phyloP scores from a whole-genome alignment of 495 filamentous ascomycete genomes.

The Xylaria flabelliformis region DNA sequence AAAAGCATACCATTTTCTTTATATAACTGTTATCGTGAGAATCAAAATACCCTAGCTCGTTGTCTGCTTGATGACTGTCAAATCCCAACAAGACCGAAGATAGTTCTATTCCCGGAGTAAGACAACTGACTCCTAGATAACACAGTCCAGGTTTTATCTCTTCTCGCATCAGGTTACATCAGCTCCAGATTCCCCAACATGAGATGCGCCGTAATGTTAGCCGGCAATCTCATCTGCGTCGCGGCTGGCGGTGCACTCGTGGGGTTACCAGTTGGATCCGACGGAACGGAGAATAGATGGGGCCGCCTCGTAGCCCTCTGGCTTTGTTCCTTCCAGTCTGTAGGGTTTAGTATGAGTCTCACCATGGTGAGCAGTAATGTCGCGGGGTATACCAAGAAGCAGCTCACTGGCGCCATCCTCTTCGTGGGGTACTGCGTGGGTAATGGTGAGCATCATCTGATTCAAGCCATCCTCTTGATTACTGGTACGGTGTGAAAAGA shows the following conservation, averaged over 20 bases:
- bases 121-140: neutral
- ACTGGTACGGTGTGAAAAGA: neutral
- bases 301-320: conserved; percentile 59
- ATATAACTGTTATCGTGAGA: neutral
- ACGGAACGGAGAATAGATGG: conserved; percentile 57
- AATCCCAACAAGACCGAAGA: neutral
- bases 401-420: conserved; percentile 56
- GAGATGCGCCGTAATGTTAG: conserved; percentile 49
- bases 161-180: conserved; percentile 47
- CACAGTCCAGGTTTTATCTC: conserved; percentile 46
- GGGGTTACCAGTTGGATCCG: conserved; percentile 33
- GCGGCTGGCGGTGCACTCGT: conserved; percentile 45
- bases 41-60: neutral
- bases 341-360: conserved; percentile 53
- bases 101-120: neutral
- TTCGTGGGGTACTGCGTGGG: conserved; percentile 64
- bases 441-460: conserved; percentile 40
- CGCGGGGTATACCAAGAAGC: conserved; percentile 64
- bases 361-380: conserved; percentile 55
- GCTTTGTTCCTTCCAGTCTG: conserved; percentile 46
- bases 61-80: neutral
- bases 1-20: neutral
- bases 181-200: conserved; percentile 48
- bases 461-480: neutral
- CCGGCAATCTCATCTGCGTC: conserved; percentile 50